Percentiles rank a stretch among this genome's conserved stretches.
Conservation (phyloP, 2,329 filamentous ascomycete genomes). For the Paracorniculantispora psalliotae region DNA sequence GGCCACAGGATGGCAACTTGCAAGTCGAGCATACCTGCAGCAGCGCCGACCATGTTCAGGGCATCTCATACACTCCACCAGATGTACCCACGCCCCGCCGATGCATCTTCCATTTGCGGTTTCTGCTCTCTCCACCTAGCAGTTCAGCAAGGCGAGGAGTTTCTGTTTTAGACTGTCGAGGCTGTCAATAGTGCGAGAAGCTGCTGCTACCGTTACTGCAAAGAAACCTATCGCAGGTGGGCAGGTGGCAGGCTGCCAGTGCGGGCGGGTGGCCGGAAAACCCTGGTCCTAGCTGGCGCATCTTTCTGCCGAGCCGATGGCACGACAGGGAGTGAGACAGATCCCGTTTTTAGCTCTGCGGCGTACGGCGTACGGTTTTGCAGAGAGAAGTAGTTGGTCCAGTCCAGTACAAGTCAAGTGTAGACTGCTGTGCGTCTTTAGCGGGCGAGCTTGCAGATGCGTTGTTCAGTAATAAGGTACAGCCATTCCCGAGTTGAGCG, state of each 20-base stretch:
- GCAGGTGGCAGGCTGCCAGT: background rate
- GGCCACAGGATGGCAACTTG: background rate
- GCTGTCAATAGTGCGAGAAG: background rate
- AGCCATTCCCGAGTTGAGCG: slow-evolving; percentile 1
- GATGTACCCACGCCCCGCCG: slow-evolving; percentile 9
- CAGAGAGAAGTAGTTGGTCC: too few species aligned
- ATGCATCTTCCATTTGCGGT: slow-evolving; percentile 11
- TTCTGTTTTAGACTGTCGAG: background rate
- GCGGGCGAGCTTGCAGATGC: background rate
- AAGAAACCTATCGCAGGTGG: background rate
- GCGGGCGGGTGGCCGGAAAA: slow-evolving; percentile 1
- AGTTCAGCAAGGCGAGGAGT: background rate
- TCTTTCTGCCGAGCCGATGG: slow-evolving; percentile 13
- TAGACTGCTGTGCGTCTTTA: background rate
- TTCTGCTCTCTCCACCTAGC: slow-evolving; percentile 9
- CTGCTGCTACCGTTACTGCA: background rate
- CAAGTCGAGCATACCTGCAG: background rate
- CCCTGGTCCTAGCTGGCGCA: slow-evolving; percentile 10
- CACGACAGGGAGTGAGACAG: slow-evolving; percentile 5
- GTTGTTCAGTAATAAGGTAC: too few species aligned
- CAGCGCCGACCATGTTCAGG: background rate
- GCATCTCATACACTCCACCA: slow-evolving; percentile 10
- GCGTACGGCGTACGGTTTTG: too few species aligned
- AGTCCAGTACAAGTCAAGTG: too few species aligned
- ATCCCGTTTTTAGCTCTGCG: slow-evolving; percentile 2